A percentile compares a stretch with the other conserved stretches of the same genome.
Conservation (phyloP, 2,329 filamentous ascomycete species). For the Epicoccum sorghinum region DNA sequence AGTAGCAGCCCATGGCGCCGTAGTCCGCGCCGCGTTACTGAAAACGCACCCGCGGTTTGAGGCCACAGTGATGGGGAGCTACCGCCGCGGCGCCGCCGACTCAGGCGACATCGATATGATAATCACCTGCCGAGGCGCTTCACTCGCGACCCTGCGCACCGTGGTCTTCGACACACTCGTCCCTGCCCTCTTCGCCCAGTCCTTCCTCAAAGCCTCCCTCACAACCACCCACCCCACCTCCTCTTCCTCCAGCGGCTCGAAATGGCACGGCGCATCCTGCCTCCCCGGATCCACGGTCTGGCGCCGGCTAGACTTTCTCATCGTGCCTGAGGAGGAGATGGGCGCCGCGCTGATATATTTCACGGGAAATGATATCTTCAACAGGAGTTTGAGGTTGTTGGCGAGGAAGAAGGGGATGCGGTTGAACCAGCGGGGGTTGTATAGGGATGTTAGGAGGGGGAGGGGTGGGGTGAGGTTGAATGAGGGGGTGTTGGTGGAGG, state of each 20-base stretch:
- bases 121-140: conserved; percentile 70
- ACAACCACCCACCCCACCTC: conserved; percentile 58
- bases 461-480: conserved; percentile 64
- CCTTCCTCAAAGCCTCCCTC: conserved; percentile 73
- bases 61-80: conserved; percentile 81
- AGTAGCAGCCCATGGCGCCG: conserved; percentile 70
- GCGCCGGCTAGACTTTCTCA: conserved; percentile 83
- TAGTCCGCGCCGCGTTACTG: conserved; percentile 66
- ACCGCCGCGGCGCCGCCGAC: conserved; percentile 74
- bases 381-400: conserved; percentile 80
- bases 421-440: conserved; percentile 83
- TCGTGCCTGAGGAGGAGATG: conserved; percentile 79
- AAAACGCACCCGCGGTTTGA: conserved; percentile 68
- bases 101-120: conserved; percentile 88
- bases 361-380: conserved; percentile 94
- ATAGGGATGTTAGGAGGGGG: conserved; percentile 70
- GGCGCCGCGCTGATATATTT: conserved; percentile 94
- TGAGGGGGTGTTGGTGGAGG: conserved; percentile 75
- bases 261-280: conserved; percentile 87
- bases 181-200: conserved; percentile 59
- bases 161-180: conserved; percentile 70
- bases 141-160: conserved; percentile 60
- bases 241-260: conserved; percentile 63
- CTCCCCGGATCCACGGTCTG: conserved; percentile 66
- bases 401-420: conserved; percentile 82